These are phyloP conservation scores for Prunus padus DNA, from an alignment of 306 rosid species.

Conservation along the genomic window DNA sequence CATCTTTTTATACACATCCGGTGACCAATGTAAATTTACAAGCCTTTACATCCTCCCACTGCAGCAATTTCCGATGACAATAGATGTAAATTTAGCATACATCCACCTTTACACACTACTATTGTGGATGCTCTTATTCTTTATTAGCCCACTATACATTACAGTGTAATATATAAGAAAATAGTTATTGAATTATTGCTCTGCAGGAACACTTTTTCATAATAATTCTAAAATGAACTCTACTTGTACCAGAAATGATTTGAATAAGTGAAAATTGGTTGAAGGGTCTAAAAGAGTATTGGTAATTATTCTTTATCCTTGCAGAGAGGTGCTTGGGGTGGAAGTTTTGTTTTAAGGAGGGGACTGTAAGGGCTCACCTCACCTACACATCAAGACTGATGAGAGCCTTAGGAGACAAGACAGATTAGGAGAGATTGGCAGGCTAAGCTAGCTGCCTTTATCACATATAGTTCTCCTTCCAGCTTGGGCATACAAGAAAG, in stretches of 20 bases:
- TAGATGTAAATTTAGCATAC: too few species aligned
- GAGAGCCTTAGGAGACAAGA: constrained; percentile 60
- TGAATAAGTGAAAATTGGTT: constrained; percentile 20
- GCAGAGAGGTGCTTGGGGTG: constrained; percentile 58
- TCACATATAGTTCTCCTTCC: constrained; percentile 41
- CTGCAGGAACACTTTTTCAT: constrained; percentile 2
- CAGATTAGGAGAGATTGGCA: constrained; percentile 61
- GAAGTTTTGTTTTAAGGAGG: constrained; percentile 59
- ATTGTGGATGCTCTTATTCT: background rate
- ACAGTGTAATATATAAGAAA: background rate
- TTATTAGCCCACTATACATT: background rate
- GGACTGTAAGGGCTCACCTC: constrained; percentile 53
- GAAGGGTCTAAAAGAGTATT: constrained; percentile 19
- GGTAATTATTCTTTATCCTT: constrained; percentile 37
- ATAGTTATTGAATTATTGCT: background rate
- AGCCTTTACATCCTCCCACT: too few species aligned
- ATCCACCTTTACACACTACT: too few species aligned
- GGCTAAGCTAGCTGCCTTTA: constrained; percentile 40
- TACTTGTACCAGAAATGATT: background rate
- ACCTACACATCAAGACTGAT: constrained; percentile 38
- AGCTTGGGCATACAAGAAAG: background rate
- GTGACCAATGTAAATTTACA: too few species aligned
- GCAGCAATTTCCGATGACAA: too few species aligned
- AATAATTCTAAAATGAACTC: constrained; percentile 9
- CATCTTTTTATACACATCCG: too few species aligned